phyloP scores from a whole-genome alignment of 768 basidiomycete genomes.

The Mycena filopes region DNA sequence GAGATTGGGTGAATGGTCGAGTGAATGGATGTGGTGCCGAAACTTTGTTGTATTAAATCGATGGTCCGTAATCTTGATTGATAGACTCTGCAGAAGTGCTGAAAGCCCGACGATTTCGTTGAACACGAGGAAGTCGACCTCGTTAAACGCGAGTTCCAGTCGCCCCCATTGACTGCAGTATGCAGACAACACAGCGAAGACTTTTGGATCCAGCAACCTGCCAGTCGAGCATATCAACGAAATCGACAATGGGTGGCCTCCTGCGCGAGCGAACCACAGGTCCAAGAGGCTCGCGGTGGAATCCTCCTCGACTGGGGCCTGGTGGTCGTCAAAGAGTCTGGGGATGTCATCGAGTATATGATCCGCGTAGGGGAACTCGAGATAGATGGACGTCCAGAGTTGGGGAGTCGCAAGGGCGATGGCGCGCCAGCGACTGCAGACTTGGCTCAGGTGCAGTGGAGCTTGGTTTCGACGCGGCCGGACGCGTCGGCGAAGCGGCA shows the following conservation, averaged over 20 bases:
- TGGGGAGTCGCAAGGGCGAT: slow-evolving; percentile 12
- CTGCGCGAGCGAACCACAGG: slow-evolving; percentile 1
- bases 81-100: neutral
- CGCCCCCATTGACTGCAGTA: neutral
- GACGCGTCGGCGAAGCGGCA: slow-evolving; percentile 1
- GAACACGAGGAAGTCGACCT: neutral
- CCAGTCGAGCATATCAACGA: neutral
- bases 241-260: neutral
- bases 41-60: neutral
- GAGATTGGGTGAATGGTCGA: neutral
- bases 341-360: neutral
- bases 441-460: neutral
- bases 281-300: neutral
- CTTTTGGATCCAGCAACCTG: neutral
- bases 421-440: slow-evolving; percentile 10
- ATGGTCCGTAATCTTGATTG: slow-evolving; percentile 29
- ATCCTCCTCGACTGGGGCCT: neutral
- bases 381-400: slow-evolving; percentile 11
- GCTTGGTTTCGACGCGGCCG: neutral
- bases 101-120: neutral
- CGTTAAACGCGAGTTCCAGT: neutral
- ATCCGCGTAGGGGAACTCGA: neutral
- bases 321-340: neutral
- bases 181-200: neutral
- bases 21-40: neutral